Evolutionary conservation across 2,329 filamentous ascomycete species (phyloP), one percentile per base, ranked within the genome.

Genomic region (Sporothrix pseudoabietina): DNA sequence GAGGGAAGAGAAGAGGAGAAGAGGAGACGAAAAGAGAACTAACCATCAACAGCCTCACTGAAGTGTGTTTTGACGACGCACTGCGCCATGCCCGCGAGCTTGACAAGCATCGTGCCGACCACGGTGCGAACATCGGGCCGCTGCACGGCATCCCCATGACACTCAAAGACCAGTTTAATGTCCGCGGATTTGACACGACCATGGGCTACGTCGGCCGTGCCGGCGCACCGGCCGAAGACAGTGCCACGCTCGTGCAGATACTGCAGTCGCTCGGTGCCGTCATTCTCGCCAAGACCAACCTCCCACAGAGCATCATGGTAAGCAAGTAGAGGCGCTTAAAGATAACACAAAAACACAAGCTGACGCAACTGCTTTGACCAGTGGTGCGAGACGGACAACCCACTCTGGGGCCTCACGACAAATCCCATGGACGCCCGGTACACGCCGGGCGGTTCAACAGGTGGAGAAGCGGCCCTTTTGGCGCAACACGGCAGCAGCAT

Each of bases 141-240:
- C 77, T 83, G 2, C 80, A 82, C 72, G 82, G 82, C 35, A 78
- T 90, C 1, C 88, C 87, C 0, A 39, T 75, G 12, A 76, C 74
- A 0, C 71, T 76, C 57, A 76, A 76, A 54, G 77, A 86, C 30
- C 85, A 84, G 70, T 76, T 75, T 19, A 70, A 75, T 30, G 74
- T 77, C 26, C 14, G 32, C 22, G 71, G 74, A 26, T 49, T 69
- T 54, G 74, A 76, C 72, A 73, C 66, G 2, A 74, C 74, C 0
- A 54, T 75, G 6, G 76, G 76, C 84, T 86, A 76, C 81, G 85
- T 74, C 77, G 84, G 75, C 12, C 74, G 74, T 1, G 72, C 74
- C 0, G 49, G 69, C n/a, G 0, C 16, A 8, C 75, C 74, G 9
- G 74, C 73, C 4, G 16, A 32, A 1, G 59, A 71, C 0, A 71